phyloP scores from a whole-genome alignment of 495 filamentous ascomycete genomes.

The Parachaetomium inaequale region DNA sequence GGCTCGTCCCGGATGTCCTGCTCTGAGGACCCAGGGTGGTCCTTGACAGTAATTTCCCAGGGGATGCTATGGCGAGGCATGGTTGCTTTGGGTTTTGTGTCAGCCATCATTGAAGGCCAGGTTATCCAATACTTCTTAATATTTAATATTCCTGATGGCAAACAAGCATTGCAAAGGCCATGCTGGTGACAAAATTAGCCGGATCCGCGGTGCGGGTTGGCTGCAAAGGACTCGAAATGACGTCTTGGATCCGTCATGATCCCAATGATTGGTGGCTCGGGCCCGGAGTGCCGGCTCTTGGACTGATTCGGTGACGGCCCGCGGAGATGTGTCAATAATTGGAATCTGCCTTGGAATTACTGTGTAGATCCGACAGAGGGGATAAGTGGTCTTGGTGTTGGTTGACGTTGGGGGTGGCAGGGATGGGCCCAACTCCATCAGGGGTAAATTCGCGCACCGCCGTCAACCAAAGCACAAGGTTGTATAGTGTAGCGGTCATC shows the following conservation, averaged over 20 bases:
- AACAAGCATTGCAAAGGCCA: not conserved
- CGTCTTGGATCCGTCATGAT: not conserved
- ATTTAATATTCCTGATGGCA: not conserved
- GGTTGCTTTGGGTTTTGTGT: not conserved
- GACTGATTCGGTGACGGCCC: not conserved
- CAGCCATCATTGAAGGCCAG: not conserved
- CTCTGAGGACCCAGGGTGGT: constrained; percentile 16
- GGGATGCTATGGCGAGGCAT: constrained; percentile 9
- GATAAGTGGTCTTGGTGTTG: no score
- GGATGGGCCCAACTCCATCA: not conserved
- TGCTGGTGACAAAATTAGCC: not conserved
- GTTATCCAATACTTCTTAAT: not conserved
- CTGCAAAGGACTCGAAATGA: not conserved
- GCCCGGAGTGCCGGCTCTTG: not conserved
- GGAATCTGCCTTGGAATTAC: not conserved
- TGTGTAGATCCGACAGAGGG: no score
- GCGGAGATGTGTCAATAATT: not conserved
- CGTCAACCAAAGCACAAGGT: constrained; percentile 1
- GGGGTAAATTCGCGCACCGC: not conserved
- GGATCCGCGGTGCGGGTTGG: not conserved
- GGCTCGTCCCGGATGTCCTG: constrained; percentile 16
- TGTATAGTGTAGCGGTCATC: constrained; percentile 21
- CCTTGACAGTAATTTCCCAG: constrained; percentile 9
- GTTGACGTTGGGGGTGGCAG: not conserved
- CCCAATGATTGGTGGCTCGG: not conserved